Percentiles rank a stretch among this genome's conserved stretches.
These are phyloP conservation scores for Cnidoscolus chayamansa DNA, from an alignment of 441 rosid species.

Conservation along the genomic window DNA sequence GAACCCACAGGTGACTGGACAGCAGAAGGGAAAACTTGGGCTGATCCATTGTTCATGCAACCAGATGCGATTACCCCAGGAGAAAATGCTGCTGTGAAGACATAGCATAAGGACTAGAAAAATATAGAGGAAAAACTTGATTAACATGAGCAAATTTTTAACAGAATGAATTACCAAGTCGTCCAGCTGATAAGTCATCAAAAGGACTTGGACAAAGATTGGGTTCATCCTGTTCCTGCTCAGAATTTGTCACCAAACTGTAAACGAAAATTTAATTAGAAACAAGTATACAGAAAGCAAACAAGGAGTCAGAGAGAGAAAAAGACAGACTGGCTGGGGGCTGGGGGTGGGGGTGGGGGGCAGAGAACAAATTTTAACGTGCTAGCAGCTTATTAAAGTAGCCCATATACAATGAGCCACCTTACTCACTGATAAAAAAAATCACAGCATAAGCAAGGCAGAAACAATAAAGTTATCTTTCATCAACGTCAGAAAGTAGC, in stretches of 20 bases:
- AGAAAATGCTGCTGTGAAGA: slow-evolving; percentile 31
- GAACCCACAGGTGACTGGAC: slow-evolving; percentile 34
- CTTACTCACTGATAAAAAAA: slow-evolving; percentile 5
- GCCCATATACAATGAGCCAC: slow-evolving; percentile 8
- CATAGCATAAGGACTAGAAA: slow-evolving; percentile 18
- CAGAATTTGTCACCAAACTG: slow-evolving; percentile 53
- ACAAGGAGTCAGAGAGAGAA: background rate
- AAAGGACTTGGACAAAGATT: slow-evolving; percentile 43
- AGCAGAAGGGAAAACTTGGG: slow-evolving; percentile 36
- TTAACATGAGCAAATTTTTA: slow-evolving; percentile 12
- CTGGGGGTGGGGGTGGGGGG: too few species aligned
- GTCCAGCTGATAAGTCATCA: slow-evolving; percentile 47
- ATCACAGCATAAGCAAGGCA: slow-evolving; percentile 2
- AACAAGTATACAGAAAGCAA: slow-evolving; percentile 14
- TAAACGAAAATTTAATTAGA: slow-evolving; percentile 22
- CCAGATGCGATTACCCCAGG: slow-evolving; percentile 35
- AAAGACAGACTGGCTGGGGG: too few species aligned
- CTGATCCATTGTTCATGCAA: slow-evolving; percentile 32
- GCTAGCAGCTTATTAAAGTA: slow-evolving; percentile 13
- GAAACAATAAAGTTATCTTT: slow-evolving; percentile 15
- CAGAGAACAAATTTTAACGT: background rate
- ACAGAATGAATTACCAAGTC: slow-evolving; percentile 46
- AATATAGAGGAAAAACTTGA: slow-evolving; percentile 20
- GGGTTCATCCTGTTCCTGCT: slow-evolving; percentile 53
- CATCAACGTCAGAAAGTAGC: slow-evolving; percentile 11